Evolutionary conservation across 352 stramenopile genomes (phyloP).

Genomic region (Phytophthora pisi): DNA sequence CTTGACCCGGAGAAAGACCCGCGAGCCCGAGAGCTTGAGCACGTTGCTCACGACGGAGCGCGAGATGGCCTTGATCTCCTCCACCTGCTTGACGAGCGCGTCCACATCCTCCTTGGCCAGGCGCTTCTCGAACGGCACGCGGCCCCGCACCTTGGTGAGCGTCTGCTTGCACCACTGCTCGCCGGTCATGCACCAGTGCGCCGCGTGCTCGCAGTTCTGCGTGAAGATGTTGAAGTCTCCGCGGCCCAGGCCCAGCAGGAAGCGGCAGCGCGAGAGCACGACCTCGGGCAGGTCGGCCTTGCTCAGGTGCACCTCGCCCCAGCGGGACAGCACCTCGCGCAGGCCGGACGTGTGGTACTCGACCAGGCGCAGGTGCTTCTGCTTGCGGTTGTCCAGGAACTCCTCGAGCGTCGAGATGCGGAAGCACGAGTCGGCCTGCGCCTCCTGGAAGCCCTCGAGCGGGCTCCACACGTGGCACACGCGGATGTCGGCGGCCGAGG

Average conservation of each 20-base stretch:
- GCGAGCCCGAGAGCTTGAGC: conserved; percentile 60
- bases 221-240: conserved; percentile 90
- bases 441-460: conserved; percentile 70
- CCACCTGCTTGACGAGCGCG: conserved; percentile 69
- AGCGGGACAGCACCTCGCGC: conserved; percentile 77
- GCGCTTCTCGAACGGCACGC: conserved; percentile 82
- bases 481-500: conserved; percentile 60
- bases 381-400: conserved; percentile 72
- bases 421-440: conserved; percentile 86
- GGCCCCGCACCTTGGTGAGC: conserved; percentile 68
- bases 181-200: conserved; percentile 90
- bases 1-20: conserved; percentile 73
- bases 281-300: conserved; percentile 85
- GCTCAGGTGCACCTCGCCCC: conserved; percentile 87
- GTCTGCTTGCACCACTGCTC: conserved; percentile 91
- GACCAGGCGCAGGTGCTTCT: conserved; percentile 72
- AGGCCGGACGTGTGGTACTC: conserved; percentile 87
- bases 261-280: conserved; percentile 83
- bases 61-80: conserved; percentile 77
- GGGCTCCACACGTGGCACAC: conserved; percentile 89
- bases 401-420: conserved; percentile 87
- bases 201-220: conserved; percentile 88
- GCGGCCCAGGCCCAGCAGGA: conserved; percentile 72
- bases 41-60: conserved; percentile 71
- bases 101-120: conserved; percentile 80